Evolutionary conservation across 2,329 filamentous ascomycete genomes (phyloP), one percentile per base, ranked within the genome.

Genomic region (Triangularia setosa): DNA sequence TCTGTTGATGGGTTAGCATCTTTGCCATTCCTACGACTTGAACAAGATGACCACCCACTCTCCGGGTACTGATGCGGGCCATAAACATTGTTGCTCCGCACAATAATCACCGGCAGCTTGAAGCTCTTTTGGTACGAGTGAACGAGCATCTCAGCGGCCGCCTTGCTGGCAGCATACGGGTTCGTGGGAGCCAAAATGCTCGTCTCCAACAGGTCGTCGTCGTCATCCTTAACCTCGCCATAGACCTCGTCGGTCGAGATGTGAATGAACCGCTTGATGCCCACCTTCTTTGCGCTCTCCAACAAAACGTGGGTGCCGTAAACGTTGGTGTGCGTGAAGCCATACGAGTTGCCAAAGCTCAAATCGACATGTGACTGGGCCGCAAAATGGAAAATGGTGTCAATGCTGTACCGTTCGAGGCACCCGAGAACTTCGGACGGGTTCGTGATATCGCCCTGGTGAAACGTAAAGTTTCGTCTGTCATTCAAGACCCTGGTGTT

Each of bases 211-310:
- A 92, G 76, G 72, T 92, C 90, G 65, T 90, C 88, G 3, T 87
- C 87, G 35, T 87, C 89, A 60, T 89, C 86, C 65, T 86, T 86
- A 65, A 92, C 89, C 74, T 94, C 91, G 52, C 91, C 91, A 70
- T 94, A 94, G 1, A 94, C 91, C 78, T 94, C 91, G 74, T 95
- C 91, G 1, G 91, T 94, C 9, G 90, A 92, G 67, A 94, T 87
- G 75, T 94, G 91, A 72, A 94, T 88, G 76, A 94, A 94, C 58
- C 88, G 83, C 69, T 83, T 85, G 73, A 94, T 83, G 33, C 84
- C 84, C 58, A 90, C 83, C 74, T 89, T 89, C 75, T 90, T 89
- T 58, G 90, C 88, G 72, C 88, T 88, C 76, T 95, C 91, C 8
- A 94, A 80, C 64, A 94, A 82, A 40, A 92, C 89, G 75, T 94